phyloP scores from a whole-genome alignment of 352 stramenopile species.

The Saprolegnia diclina region DNA sequence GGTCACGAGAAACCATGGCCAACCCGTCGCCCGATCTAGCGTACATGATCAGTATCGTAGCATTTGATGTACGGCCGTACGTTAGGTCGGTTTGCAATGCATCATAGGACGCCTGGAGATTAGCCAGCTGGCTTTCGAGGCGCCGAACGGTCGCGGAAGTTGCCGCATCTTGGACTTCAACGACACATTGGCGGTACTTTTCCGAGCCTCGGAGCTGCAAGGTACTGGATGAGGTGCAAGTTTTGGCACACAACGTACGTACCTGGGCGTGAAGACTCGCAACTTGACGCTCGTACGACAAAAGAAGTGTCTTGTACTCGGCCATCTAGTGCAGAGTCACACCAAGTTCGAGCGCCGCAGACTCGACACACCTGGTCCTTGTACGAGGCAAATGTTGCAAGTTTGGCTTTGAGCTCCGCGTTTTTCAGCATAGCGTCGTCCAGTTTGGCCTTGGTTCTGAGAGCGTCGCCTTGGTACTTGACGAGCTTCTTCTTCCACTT shows the following conservation, averaged over 20 bases:
- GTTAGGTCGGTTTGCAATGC: conserved; percentile 34
- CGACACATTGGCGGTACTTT: conserved; percentile 13
- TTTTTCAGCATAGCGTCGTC: conserved; percentile 79
- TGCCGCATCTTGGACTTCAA: not conserved
- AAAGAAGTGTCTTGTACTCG: conserved; percentile 8
- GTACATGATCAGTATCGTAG: conserved; percentile 27
- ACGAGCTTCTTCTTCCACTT: conserved; percentile 73
- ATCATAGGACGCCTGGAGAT: conserved; percentile 36
- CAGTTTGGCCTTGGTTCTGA: conserved; percentile 59
- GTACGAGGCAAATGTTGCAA: conserved; percentile 49
- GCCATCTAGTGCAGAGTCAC: not conserved
- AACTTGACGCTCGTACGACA: conserved; percentile 11
- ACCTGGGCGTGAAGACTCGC: not conserved
- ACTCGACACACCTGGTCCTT: conserved; percentile 58
- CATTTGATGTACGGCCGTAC: conserved; percentile 29
- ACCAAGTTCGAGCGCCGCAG: not conserved
- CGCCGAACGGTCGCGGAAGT: not conserved
- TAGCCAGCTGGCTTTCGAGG: conserved; percentile 31
- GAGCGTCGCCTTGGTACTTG: conserved; percentile 59
- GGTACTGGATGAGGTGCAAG: not conserved
- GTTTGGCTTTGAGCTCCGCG: conserved; percentile 58
- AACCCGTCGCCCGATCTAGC: conserved; percentile 38
- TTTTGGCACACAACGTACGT: not conserved
- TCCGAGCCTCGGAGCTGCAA: not conserved
- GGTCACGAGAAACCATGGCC: conserved; percentile 43